Percentiles rank a stretch among this genome's conserved stretches.
phyloP scores from a whole-genome alignment of 805 yeast genomes.

The Candida gorgasii region DNA sequence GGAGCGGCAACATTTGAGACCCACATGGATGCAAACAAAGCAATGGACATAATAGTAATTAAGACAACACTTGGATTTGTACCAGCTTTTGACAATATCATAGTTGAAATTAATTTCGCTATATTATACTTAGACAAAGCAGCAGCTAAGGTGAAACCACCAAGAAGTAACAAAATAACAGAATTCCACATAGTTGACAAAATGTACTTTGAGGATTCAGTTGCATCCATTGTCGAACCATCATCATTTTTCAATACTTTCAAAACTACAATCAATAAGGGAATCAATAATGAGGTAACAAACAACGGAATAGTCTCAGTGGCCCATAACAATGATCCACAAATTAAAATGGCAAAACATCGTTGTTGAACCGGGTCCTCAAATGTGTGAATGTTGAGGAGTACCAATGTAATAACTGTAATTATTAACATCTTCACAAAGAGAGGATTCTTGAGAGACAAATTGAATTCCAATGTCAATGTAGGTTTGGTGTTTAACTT shows the following conservation, averaged over 20 bases:
- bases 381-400: conserved; percentile 32
- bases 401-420: conserved; percentile 42
- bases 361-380: conserved; percentile 36
- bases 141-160: conserved; percentile 58
- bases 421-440: conserved; percentile 50
- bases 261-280: conserved; percentile 73
- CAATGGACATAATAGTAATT: conserved; percentile 51
- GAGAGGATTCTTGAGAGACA: conserved; percentile 35
- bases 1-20: conserved; percentile 60
- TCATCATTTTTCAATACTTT: conserved; percentile 62
- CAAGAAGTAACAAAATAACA: conserved; percentile 50
- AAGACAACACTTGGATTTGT: conserved; percentile 50
- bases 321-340: conserved; percentile 91
- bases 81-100: conserved; percentile 51
- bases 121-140: conserved; percentile 55
- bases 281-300: conserved; percentile 83
- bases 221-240: conserved; percentile 45
- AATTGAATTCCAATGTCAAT: conserved; percentile 13
- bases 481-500: conserved; percentile 14
- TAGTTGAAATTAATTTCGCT: conserved; percentile 51
- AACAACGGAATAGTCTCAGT: conserved; percentile 92
- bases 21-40: conserved; percentile 58
- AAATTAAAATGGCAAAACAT: conserved; percentile 76
- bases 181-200: conserved; percentile 55
- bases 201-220: conserved; percentile 45